A percentile compares a stretch with the other conserved stretches of the same genome.
Evolutionary conservation across 768 basidiomycete genomes (phyloP).

Genomic region (Calocybe gangraenosa): DNA sequence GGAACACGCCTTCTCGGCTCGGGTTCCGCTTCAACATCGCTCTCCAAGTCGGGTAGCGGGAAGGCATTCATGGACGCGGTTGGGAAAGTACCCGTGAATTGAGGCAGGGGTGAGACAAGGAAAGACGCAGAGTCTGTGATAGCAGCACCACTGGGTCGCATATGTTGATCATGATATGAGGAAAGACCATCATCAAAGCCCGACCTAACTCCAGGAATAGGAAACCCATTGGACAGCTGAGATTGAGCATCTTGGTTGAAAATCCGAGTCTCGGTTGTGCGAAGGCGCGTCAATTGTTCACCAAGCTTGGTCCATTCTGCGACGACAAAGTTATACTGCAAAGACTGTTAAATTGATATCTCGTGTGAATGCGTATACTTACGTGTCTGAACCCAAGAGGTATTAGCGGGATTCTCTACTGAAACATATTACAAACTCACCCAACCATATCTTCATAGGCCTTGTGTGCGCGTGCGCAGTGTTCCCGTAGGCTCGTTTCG

Average conservation of each 20-base stretch:
- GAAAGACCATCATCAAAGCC: constrained; percentile 12
- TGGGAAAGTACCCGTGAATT: constrained; percentile 32
- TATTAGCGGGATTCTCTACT: too few relatives aligned
- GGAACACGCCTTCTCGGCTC: constrained; percentile 3
- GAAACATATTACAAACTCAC: constrained; percentile 26
- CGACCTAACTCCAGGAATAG: constrained; percentile 8
- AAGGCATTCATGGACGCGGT: constrained; percentile 22
- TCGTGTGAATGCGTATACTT: constrained; percentile 15
- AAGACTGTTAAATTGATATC: constrained; percentile 5
- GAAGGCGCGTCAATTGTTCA: constrained; percentile 22
- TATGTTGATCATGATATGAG: constrained; percentile 28
- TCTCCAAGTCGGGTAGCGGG: constrained; percentile 33
- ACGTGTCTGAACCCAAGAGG: too few relatives aligned
- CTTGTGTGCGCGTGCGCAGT: constrained; percentile 41
- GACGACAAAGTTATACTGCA: constrained; percentile 30
- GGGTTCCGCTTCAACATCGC: constrained; percentile 11
- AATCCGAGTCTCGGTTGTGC: constrained; percentile 9
- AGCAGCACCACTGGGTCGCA: constrained; percentile 26
- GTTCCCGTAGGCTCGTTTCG: constrained; percentile 51
- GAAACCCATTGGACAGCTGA: not conserved
- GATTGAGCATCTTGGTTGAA: constrained; percentile 2
- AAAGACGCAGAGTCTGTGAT: constrained; percentile 29
- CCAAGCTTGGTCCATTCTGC: constrained; percentile 26
- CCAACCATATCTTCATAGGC: constrained; percentile 36
- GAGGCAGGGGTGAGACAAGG: constrained; percentile 40